These are phyloP conservation scores for Aspergillus egyptiacus DNA, from an alignment of 495 filamentous ascomycete species.

Conservation along the genomic window DNA sequence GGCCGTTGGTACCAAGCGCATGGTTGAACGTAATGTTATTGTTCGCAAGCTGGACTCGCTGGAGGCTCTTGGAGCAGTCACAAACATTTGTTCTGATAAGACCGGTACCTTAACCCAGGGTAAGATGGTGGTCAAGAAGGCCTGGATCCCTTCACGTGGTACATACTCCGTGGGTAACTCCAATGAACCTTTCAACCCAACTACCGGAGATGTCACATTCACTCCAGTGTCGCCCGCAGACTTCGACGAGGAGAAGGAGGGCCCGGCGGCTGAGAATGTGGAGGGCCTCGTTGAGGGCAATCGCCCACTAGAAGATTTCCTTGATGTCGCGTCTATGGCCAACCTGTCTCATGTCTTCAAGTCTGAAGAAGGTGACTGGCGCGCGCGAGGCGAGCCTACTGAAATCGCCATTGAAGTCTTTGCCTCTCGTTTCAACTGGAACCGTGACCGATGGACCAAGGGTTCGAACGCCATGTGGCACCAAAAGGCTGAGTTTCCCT, in stretches of 20 bases:
- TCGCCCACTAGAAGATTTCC: slow-evolving; percentile 44
- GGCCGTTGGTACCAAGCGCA: slow-evolving; percentile 62
- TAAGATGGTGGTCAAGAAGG: slow-evolving; percentile 54
- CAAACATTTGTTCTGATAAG: slow-evolving; percentile 64
- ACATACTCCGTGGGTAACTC: slow-evolving; percentile 57
- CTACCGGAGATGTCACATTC: slow-evolving; percentile 8
- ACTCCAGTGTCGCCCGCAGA: slow-evolving; percentile 26
- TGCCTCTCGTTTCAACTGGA: slow-evolving; percentile 56
- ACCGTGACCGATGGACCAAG: slow-evolving; percentile 46
- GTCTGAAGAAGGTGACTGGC: slow-evolving; percentile 45
- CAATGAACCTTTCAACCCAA: slow-evolving; percentile 56
- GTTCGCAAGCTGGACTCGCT: slow-evolving; percentile 63
- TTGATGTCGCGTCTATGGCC: slow-evolving; percentile 57
- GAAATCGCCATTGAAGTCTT: slow-evolving; percentile 69
- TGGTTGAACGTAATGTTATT: slow-evolving; percentile 58
- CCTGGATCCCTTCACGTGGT: slow-evolving; percentile 65
- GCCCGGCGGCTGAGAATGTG: slow-evolving; percentile 10
- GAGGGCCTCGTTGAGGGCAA: slow-evolving; percentile 35
- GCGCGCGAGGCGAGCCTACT: slow-evolving; percentile 60
- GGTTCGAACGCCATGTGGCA: slow-evolving; percentile 47
- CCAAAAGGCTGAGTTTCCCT: slow-evolving; percentile 57
- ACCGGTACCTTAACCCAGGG: slow-evolving; percentile 61
- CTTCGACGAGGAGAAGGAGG: slow-evolving; percentile 20
- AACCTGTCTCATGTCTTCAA: slow-evolving; percentile 58
- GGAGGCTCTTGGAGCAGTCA: slow-evolving; percentile 63